Base-by-base conservation (phyloP, 768 basidiomycete genomes). In the Collybiopsis luxurians region DNA sequence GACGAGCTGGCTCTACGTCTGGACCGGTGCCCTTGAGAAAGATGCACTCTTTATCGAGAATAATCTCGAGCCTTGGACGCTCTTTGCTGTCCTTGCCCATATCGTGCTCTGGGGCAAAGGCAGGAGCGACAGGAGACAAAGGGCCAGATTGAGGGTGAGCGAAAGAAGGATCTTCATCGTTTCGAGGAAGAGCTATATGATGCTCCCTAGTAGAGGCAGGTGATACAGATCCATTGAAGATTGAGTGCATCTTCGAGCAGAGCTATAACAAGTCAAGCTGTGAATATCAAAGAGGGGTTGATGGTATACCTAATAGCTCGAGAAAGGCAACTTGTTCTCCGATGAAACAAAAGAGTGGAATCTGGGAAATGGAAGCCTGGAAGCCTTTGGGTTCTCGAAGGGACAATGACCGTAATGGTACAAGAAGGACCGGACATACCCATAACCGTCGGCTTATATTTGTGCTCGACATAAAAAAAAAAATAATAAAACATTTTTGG, bases 1-100 rank as follows among this genome's bases (percentile, higher is more conserved):
- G 85, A 15, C 84, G 73, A 7, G 86, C 84, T 7, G 95, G 87
- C 64, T 95, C 90, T 59, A 92, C 85, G 60, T 96, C 92, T 63
- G 80, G 81, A 31, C 92, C 92, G 6, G 85, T 84, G 46, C 94
- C 93, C 60, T 85, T 81, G 65, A 98, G 80, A 52, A 79, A 77
- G 60, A 97, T 73, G 62, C 74, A 77, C 38, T 90, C 87, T 3
- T 79, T 76, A 67, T 89, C 84, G 54, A 97, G 82, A 53, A 84
- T 65, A 63, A 98, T 88, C 62, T 95, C 89, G 60, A 98, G 76
- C 48, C 71, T 73, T n/a, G 82, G 74, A 26, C 72, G 74, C 31
- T 78, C 75, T 60, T 79, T 80, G n/a, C n/a, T n/a, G 51, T 77
- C 77, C 49, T 69, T 74, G 58, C 60, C 67, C 72, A 77, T 79